Evolutionary conservation across 805 yeast species (phyloP).

Genomic region (Suhomyces canberraensis): DNA sequence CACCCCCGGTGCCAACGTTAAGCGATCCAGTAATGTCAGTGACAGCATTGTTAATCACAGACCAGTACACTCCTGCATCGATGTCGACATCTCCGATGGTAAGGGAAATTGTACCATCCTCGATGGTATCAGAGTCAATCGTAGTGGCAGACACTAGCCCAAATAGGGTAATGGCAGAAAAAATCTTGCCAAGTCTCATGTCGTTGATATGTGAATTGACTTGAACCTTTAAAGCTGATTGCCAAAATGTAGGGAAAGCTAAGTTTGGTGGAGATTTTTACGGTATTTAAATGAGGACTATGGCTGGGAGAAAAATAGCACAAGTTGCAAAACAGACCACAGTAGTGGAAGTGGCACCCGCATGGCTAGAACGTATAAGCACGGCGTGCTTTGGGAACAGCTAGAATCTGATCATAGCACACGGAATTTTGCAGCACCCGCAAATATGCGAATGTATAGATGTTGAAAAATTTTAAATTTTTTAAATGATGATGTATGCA

Average conservation of each 20-base stretch:
- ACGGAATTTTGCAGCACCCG: no score
- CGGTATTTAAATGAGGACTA: background rate
- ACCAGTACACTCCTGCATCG: conserved; percentile 16
- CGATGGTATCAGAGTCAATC: conserved; percentile 14
- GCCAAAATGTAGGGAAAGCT: background rate
- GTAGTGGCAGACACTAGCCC: conserved; percentile 2
- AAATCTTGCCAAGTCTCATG: conserved; percentile 3
- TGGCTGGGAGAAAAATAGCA: background rate
- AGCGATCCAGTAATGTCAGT: conserved; percentile 13
- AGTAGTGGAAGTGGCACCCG: background rate
- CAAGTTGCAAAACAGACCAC: background rate
- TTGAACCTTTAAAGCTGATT: background rate
- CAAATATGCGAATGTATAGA: no score
- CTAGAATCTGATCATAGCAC: no score
- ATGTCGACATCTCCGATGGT: conserved; percentile 17
- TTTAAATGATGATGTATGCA: no score
- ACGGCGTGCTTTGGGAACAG: background rate
- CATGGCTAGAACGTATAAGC: background rate
- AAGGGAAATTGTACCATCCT: conserved; percentile 15
- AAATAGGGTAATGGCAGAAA: conserved; percentile 2
- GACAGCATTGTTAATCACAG: conserved; percentile 14
- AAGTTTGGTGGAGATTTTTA: background rate
- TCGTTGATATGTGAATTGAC: background rate
- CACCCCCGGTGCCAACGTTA: conserved; percentile 11
- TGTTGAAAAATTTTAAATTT: no score